Evolutionary conservation across 164 flowering plant species (phyloP).

Genomic region (Platanus orientalis): DNA sequence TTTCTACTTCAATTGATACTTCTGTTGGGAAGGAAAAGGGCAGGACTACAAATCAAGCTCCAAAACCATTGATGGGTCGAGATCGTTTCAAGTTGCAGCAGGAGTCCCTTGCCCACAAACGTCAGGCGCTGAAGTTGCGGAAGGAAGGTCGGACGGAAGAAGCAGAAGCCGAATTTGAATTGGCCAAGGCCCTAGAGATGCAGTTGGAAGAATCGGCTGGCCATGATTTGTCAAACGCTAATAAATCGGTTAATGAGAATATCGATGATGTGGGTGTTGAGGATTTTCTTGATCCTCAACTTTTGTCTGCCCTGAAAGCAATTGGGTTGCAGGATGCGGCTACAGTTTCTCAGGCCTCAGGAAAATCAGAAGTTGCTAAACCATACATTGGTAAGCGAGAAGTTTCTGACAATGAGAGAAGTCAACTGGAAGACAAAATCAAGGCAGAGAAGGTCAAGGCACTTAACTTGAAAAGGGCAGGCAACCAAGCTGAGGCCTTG

Average conservation of each 20-base stretch:
- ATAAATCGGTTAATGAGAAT: conserved; percentile 21
- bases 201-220: conserved; percentile 56
- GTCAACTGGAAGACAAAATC: conserved; percentile 59
- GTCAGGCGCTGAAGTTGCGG: conserved; percentile 77
- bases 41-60: conserved; percentile 22
- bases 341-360: conserved; percentile 20
- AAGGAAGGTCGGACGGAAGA: conserved; percentile 79
- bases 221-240: conserved; percentile 20
- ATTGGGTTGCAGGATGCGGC: conserved; percentile 53
- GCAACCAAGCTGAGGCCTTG: conserved; percentile 85
- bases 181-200: conserved; percentile 76
- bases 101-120: conserved; percentile 80
- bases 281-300: conserved; percentile 90
- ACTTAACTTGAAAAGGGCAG: conserved; percentile 67
- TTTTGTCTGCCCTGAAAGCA: conserved; percentile 74
- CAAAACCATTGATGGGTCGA: conserved; percentile 57
- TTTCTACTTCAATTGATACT: conserved; percentile 23
- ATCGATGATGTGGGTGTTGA: conserved; percentile 53
- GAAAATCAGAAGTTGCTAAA: conserved; percentile 29
- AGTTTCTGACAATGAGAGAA: conserved; percentile 35
- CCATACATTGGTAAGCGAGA: conserved; percentile 14
- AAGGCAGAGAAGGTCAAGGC: conserved; percentile 88
- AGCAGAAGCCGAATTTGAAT: conserved; percentile 80
- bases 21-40: conserved; percentile 25
- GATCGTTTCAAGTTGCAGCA: conserved; percentile 92